Percentiles rank a stretch among this genome's conserved stretches.
These are phyloP conservation scores for Cercospora brassicicola DNA, from an alignment of 2,329 filamentous ascomycete species.

Conservation along the genomic window DNA sequence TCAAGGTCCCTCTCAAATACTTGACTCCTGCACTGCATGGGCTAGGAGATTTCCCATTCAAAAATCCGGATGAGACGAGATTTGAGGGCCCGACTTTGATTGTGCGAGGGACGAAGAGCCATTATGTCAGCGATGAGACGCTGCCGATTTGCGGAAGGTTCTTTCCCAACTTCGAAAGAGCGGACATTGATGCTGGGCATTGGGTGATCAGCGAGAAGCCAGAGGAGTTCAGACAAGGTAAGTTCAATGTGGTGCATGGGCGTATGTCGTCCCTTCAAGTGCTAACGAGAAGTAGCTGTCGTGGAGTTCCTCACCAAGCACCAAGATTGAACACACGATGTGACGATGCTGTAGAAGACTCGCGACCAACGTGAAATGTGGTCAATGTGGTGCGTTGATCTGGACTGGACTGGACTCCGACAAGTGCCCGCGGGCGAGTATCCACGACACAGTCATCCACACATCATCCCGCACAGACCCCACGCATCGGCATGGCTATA, in stretches of 20 bases:
- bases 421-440: background rate
- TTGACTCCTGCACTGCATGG: slow-evolving; percentile 68
- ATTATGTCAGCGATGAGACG: slow-evolving; percentile 77
- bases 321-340: slow-evolving; percentile 41
- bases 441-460: background rate
- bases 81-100: slow-evolving; percentile 81
- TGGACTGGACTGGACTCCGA: background rate
- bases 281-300: slow-evolving; percentile 51
- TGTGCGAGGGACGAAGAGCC: slow-evolving; percentile 72
- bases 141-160: slow-evolving; percentile 77
- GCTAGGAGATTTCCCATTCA: slow-evolving; percentile 87
- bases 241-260: slow-evolving; percentile 31
- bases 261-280: background rate
- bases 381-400: background rate
- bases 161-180: slow-evolving; percentile 74
- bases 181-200: slow-evolving; percentile 76
- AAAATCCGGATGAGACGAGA: slow-evolving; percentile 63
- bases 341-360: background rate
- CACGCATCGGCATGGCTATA: background rate
- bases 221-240: slow-evolving; percentile 72
- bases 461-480: background rate
- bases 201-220: slow-evolving; percentile 91
- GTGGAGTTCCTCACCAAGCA: slow-evolving; percentile 61
- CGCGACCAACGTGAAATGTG: background rate
- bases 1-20: slow-evolving; percentile 74